Evolutionary conservation across 768 basidiomycete species (phyloP), one percentile per base, ranked within the genome.

Genomic region (Mycena haematopus): DNA sequence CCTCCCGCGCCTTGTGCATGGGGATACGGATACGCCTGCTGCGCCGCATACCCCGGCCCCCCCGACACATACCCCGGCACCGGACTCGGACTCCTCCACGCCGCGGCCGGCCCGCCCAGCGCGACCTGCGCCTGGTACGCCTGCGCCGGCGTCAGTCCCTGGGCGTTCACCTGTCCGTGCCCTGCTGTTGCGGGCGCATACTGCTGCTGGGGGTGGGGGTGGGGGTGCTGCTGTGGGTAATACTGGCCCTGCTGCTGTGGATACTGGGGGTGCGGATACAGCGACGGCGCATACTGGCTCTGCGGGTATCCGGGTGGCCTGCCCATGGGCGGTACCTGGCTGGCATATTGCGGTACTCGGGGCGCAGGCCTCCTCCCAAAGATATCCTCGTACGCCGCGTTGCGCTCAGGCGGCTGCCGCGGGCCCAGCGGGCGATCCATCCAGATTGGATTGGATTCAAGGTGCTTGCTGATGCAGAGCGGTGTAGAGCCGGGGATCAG

Each of bases 331-430:
- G n/a, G n/a, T n/a, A n/a, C n/a, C n/a, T n/a, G n/a, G n/a, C n/a
- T n/a, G n/a, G n/a, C n/a, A n/a, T n/a, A 14, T 8, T 36, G 29
- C 27, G 3, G 57, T 40, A 24, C 17, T 14, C 19, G 40, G 25
- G 17, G 25, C 19, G 49, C 17, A 3, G 80, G 77, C 53, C 85
- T 89, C 25, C 92, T 84, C 25, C 92, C 92, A 76, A 95, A 95
- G 78, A 95, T 93, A 71, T 88, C 86, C 75, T 93, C 90, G 79
- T 93, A 95, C 49, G 92, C 92, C 58, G 87, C 85, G 75, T 85
- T 79, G 56, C 92, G 89, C 73, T 92, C 92, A 77, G 92, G 89
- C 21, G 79, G 78, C 22, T 44, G 78, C 19, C 58, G 63, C 11
- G 57, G 62, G 49, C 63, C 63, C 24, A 57, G 55, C 15, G 63